These are phyloP conservation scores for Escallonia herrerae DNA, from an alignment of 129 eudicot genomes.

Conservation along the genomic window DNA sequence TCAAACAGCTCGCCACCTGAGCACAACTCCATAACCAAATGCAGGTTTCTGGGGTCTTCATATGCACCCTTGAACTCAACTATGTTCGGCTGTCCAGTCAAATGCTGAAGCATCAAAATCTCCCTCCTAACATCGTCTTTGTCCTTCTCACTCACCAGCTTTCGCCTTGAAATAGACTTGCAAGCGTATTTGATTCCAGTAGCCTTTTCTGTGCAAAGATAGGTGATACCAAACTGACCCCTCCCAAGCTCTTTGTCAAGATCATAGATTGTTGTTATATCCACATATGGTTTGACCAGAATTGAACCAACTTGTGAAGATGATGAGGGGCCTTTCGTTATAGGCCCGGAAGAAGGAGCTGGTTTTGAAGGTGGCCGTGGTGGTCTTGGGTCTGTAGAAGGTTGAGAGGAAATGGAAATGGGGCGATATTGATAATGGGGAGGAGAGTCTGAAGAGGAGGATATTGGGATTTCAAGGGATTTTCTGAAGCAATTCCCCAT, in stretches of 20 bases:
- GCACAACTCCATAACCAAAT: constrained; percentile 94
- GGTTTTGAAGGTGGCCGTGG: constrained; percentile 6
- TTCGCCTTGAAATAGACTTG: constrained; percentile 63
- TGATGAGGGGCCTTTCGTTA: constrained; percentile 7
- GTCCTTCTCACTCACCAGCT: constrained; percentile 53
- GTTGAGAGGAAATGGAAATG: constrained; percentile 12
- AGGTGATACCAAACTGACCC: constrained; percentile 84
- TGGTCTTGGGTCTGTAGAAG: constrained; percentile 15
- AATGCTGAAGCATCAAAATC: constrained; percentile 62
- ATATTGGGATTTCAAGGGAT: constrained; percentile 49
- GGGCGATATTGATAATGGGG: constrained; percentile 11
- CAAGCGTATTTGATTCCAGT: constrained; percentile 59
- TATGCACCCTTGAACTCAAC: constrained; percentile 89
- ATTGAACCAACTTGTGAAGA: constrained; percentile 34
- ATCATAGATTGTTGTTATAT: constrained; percentile 40
- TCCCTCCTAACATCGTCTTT: constrained; percentile 71
- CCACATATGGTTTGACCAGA: constrained; percentile 46
- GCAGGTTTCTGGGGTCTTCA: constrained; percentile 50
- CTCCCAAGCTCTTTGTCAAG: constrained; percentile 73
- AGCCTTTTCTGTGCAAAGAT: constrained; percentile 66
- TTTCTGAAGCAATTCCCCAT: constrained; percentile 70
- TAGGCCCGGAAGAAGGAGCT: not conserved
- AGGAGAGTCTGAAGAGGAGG: constrained; percentile 40
- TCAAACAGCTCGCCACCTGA: constrained; percentile 90
- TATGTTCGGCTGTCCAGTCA: constrained; percentile 82